Conservation (phyloP, 1,284 basidiomycete species). For the Pholiota adiposa region DNA sequence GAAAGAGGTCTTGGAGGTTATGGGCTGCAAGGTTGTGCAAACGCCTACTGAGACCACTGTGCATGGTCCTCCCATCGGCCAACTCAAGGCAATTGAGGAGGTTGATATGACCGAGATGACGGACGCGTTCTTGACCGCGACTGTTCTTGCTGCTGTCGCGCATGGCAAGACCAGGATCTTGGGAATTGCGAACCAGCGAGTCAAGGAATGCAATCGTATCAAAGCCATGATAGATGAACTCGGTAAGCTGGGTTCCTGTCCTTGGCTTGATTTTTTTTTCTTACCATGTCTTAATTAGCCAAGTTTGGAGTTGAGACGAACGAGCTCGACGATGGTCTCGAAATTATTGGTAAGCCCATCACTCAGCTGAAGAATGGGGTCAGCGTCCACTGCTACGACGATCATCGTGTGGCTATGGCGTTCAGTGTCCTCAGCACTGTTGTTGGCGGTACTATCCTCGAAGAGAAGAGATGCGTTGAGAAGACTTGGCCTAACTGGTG, state of each 20-base stretch:
- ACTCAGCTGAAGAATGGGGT: slow-evolving; percentile 67
- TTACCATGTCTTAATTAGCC: slow-evolving; percentile 48
- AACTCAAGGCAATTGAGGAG: slow-evolving; percentile 82
- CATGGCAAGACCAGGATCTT: slow-evolving; percentile 78
- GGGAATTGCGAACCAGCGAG: slow-evolving; percentile 97
- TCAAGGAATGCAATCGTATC: slow-evolving; percentile 98
- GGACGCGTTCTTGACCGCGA: slow-evolving; percentile 97
- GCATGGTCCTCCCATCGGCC: slow-evolving; percentile 82
- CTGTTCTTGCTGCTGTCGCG: slow-evolving; percentile 89
- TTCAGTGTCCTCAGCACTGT: slow-evolving; percentile 89
- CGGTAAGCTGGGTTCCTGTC: slow-evolving; percentile 50
- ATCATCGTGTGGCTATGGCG: slow-evolving; percentile 99
- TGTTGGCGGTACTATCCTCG: slow-evolving; percentile 78
- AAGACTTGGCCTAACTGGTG: slow-evolving; percentile 99
- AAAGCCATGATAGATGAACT: slow-evolving; percentile 96
- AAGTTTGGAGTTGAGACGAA: slow-evolving; percentile 95
- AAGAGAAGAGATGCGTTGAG: slow-evolving; percentile 98
- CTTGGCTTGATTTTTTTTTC: neutral
- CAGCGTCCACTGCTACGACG: slow-evolving; percentile 95
- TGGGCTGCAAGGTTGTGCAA: slow-evolving; percentile 94
- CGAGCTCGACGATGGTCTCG: slow-evolving; percentile 93
- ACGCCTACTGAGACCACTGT: slow-evolving; percentile 92
- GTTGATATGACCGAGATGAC: slow-evolving; percentile 99
- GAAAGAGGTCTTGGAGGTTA: slow-evolving; percentile 89
- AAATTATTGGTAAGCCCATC: slow-evolving; percentile 82